These are phyloP conservation scores for Botrytis paeoniae DNA, from an alignment of 2,329 filamentous ascomycete genomes.

Conservation along the genomic window DNA sequence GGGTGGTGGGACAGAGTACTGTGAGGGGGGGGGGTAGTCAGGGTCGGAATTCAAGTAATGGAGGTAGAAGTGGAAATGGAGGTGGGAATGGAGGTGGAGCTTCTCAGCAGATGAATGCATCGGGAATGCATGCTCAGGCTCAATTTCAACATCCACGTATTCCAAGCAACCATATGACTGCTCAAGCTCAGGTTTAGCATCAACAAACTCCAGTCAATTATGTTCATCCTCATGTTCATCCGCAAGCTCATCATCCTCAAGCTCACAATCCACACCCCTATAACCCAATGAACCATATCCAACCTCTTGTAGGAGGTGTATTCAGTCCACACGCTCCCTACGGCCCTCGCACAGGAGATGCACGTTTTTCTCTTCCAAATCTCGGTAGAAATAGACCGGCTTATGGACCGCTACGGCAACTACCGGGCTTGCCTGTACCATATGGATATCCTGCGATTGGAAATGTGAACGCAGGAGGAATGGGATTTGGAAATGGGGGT, in stretches of 20 bases:
- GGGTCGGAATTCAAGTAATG: too few relatives aligned
- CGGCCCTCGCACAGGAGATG: neutral
- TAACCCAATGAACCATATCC: too few relatives aligned
- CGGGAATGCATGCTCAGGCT: neutral
- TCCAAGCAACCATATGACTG: too few relatives aligned
- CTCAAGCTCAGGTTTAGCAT: neutral
- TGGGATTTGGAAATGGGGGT: neutral
- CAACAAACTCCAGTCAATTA: neutral
- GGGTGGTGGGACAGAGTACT: neutral
- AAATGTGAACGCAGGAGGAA: neutral
- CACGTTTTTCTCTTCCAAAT: too few relatives aligned
- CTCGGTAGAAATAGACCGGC: neutral
- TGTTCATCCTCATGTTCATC: too few relatives aligned
- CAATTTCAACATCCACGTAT: neutral
- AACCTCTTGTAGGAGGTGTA: too few relatives aligned
- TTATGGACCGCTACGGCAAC: neutral
- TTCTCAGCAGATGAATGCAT: neutral
- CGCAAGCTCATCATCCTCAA: too few relatives aligned
- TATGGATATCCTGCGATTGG: too few relatives aligned
- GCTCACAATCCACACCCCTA: too few relatives aligned
- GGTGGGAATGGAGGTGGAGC: neutral
- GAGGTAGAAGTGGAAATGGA: neutral
- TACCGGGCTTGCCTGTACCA: fast-evolving
- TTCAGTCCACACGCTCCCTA: neutral
- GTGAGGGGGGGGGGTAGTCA: neutral